Evolutionary conservation across 805 yeast genomes (phyloP).

Genomic region (Maudiozyma pseudohumilis): DNA sequence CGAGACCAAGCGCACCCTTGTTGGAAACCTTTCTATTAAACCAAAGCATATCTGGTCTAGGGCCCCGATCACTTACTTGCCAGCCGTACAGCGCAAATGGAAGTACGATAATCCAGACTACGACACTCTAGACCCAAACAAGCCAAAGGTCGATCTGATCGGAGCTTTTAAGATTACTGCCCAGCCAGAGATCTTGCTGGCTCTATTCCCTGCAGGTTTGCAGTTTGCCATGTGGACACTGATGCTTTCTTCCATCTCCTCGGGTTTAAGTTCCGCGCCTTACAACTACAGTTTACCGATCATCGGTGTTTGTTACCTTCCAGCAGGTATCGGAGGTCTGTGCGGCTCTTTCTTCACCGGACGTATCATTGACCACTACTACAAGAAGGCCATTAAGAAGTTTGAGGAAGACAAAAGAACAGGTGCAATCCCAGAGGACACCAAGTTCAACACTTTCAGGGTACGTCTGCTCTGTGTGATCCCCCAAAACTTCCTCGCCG

Average conservation of each 20-base stretch:
- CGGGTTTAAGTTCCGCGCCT: constrained; percentile 35
- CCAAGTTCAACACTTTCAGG: constrained; percentile 41
- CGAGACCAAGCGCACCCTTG: constrained; percentile 62
- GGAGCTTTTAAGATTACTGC: constrained; percentile 38
- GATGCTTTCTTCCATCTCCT: constrained; percentile 52
- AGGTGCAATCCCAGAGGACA: constrained; percentile 19
- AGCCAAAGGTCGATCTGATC: constrained; percentile 23
- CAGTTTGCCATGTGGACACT: constrained; percentile 65
- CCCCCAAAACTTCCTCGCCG: constrained; percentile 36
- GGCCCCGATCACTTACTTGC: constrained; percentile 35
- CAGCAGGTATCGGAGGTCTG: constrained; percentile 64
- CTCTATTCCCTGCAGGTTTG: constrained; percentile 50
- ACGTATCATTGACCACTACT: constrained; percentile 41
- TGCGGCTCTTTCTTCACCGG: constrained; percentile 55
- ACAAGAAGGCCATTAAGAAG: constrained; percentile 27
- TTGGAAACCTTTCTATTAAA: constrained; percentile 60
- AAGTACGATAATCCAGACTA: constrained; percentile 25
- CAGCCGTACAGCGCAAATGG: constrained; percentile 14
- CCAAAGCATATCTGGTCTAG: constrained; percentile 37
- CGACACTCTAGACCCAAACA: constrained; percentile 19
- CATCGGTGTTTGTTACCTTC: constrained; percentile 62
- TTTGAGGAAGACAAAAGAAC: constrained; percentile 15
- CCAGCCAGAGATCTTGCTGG: constrained; percentile 37
- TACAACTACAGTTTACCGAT: constrained; percentile 45
- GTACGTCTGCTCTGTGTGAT: constrained; percentile 41